phyloP scores from a whole-genome alignment of 371 early-diverging fungal species.

The Mucor racemosus region DNA sequence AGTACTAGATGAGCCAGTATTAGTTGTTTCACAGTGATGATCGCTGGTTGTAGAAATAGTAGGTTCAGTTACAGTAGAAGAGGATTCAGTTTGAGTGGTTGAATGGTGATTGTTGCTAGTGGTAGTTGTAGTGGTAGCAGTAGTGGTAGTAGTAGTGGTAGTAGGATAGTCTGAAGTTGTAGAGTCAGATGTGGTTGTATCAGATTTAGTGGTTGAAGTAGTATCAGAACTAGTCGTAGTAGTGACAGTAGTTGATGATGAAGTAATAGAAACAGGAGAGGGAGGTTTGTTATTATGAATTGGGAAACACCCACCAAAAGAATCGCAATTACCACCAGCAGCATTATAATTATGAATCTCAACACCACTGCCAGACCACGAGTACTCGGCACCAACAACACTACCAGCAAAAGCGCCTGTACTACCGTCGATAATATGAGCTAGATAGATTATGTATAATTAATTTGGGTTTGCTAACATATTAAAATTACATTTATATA shows the following conservation, averaged over 20 bases:
- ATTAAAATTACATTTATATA: neutral
- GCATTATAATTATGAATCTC: constrained; percentile 13
- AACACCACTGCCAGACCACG: neutral
- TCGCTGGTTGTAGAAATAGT: neutral
- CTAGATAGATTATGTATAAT: neutral
- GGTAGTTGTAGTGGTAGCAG: neutral
- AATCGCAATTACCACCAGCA: constrained; percentile 5
- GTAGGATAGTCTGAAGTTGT: neutral
- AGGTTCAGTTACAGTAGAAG: neutral
- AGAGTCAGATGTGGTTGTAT: neutral
- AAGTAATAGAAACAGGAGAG: neutral
- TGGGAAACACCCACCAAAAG: neutral
- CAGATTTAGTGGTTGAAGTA: too few relatives aligned
- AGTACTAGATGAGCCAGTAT: neutral
- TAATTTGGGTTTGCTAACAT: neutral
- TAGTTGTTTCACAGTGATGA: neutral
- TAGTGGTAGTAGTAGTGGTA: neutral
- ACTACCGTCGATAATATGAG: constrained; percentile 11
- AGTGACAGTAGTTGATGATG: neutral
- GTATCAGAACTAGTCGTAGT: neutral
- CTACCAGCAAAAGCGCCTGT: constrained; percentile 8
- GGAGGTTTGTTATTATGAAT: neutral
- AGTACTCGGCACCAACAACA: neutral
- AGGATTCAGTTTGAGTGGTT: neutral
- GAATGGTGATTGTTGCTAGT: neutral